These are phyloP conservation scores for Candida ulmi DNA, from an alignment of 805 yeast genomes.

Conservation along the genomic window DNA sequence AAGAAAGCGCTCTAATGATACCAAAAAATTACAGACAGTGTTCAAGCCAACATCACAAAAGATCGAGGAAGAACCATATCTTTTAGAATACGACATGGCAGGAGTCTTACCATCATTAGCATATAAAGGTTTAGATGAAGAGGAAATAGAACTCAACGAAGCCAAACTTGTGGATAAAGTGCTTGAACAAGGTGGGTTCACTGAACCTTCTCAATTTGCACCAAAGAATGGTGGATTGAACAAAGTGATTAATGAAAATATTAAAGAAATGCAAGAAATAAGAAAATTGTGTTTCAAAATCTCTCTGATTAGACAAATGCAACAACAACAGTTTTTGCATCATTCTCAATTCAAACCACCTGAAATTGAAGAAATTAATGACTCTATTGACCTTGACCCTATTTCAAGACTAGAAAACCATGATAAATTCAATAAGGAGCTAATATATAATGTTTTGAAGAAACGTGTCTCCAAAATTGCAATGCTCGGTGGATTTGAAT, in stretches of 20 bases:
- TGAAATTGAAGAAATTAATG: constrained; percentile 53
- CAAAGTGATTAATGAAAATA: constrained; percentile 55
- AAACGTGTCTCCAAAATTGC: constrained; percentile 71
- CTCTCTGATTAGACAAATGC: constrained; percentile 84
- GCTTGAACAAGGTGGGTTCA: constrained; percentile 26
- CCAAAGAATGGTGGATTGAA: constrained; percentile 52
- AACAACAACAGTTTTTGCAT: constrained; percentile 71
- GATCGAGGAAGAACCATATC: constrained; percentile 42
- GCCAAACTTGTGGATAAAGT: constrained; percentile 36
- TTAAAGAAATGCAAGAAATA: constrained; percentile 79
- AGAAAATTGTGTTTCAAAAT: constrained; percentile 86
- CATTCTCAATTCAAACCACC: constrained; percentile 71
- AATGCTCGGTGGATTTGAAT: constrained; percentile 91
- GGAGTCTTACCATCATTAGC: constrained; percentile 71
- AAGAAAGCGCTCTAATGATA: constrained; percentile 1
- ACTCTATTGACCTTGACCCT: constrained; percentile 71
- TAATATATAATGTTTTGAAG: constrained; percentile 61
- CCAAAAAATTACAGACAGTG: not conserved
- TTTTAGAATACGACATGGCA: constrained; percentile 78
- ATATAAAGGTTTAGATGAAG: constrained; percentile 48
- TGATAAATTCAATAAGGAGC: constrained; percentile 51
- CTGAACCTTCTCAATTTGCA: constrained; percentile 34
- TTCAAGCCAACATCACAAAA: constrained; percentile 21
- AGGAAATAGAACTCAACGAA: constrained; percentile 39
- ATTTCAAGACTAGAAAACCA: constrained; percentile 70